Evolutionary conservation across 1,139 yeast species (phyloP), one percentile per base, ranked within the genome.

Genomic region (Magnusiomyces ingens): DNA sequence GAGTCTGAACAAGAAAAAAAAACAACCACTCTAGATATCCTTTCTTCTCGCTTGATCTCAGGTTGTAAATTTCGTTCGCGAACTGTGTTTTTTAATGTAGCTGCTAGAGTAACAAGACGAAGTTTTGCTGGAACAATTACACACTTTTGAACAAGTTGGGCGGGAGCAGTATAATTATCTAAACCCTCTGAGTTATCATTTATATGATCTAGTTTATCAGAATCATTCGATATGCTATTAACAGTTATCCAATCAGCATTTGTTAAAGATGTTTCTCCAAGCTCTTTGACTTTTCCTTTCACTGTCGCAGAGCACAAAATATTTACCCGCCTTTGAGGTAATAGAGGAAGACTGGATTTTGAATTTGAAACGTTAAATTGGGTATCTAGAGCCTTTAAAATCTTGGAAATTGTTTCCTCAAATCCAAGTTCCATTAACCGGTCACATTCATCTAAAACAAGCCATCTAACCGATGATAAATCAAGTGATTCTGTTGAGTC

Each of bases 391-490:
- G 59, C 59, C 10, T 75, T 75, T 50, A 95, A 74, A 58, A 93
- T 90, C 58, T 84, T 81, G 22, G 88, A 76, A 57, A 93, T 83
- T 0, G 96, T 87, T 66, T 93, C 97, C 69, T 93, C 97, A 65
- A 93, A 93, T 1, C 99, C 99, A 56, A 93, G 75, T 64, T 93
- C 99, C 79, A 93, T 88, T 63, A 93, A 76, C 61, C 91, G 80
- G 71, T 93, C 99, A 67, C 98, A 99, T 75, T 93, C 99, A 71
- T 93, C 99, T 58, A 93, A 70, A 17, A 93, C 82, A 35, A 91
- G 78, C 79, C 90, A 93, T 62, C 96, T 75, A 49, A 91, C 76
- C 55, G 87, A 82, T 6, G 86, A 75, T 35, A 87, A 71, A 59
- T 89, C 84, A 57, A 90, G 77, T 21, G 84, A 80, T 55, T 78